A percentile compares a stretch with the other conserved stretches of the same genome.
Conservation (phyloP, 805 yeast species). For the Wickerhamomyces rabaulensis region DNA sequence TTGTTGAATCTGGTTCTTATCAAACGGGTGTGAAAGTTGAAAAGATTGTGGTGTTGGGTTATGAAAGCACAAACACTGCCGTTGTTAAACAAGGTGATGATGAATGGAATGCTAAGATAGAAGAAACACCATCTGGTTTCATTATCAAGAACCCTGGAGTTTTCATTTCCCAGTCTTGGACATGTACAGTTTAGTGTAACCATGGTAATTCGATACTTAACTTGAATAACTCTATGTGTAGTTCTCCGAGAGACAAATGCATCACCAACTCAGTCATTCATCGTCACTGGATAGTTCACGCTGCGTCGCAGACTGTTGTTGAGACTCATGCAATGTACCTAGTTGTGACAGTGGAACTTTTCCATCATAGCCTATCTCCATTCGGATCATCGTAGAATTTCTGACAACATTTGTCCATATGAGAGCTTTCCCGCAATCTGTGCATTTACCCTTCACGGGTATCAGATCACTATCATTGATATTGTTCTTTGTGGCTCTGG, state of each 20-base stretch:
- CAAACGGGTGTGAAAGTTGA: constrained; percentile 37
- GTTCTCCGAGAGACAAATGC: too few species aligned
- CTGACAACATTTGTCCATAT: constrained; percentile 26
- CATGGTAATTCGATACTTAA: too few species aligned
- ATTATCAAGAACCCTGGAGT: constrained; percentile 48
- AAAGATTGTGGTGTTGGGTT: constrained; percentile 41
- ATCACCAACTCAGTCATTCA: neutral
- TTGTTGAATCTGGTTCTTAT: constrained; percentile 22
- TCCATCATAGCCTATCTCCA: constrained; percentile 6
- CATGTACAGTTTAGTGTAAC: constrained; percentile 25
- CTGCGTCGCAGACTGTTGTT: neutral
- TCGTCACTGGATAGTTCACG: neutral
- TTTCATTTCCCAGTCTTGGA: constrained; percentile 44
- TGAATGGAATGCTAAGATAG: constrained; percentile 31
- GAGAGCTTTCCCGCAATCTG: constrained; percentile 21
- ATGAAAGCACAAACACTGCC: constrained; percentile 8
- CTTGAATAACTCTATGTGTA: too few species aligned
- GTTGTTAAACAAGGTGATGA: constrained; percentile 31
- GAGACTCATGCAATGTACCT: neutral
- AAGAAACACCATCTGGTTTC: constrained; percentile 15
- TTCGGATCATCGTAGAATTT: constrained; percentile 19
- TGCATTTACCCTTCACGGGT: constrained; percentile 27
- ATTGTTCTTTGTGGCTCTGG: neutral
- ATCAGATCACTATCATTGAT: constrained; percentile 16
- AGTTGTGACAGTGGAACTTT: neutral